Evolutionary conservation across 805 yeast genomes (phyloP), one percentile per base, ranked within the genome.

Genomic region (Isabelozyma rhagii): DNA sequence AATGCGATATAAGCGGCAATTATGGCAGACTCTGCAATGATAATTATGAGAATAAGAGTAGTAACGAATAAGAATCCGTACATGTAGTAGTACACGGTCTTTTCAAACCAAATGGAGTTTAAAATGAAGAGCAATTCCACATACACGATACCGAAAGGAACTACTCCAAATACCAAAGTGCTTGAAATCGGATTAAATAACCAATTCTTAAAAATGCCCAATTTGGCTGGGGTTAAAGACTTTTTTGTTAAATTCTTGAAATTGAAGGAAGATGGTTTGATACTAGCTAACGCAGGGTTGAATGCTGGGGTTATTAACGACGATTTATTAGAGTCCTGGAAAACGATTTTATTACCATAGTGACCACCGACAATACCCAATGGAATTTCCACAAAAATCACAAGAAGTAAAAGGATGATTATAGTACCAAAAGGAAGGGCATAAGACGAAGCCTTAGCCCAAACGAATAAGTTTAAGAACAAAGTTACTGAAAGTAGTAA

Each of bases 391-490:
- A 87, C 64, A 11, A 85, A 58, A 41, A 85, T 73, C 64, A 88
- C 85, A 46, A 84, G 65, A 8, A 77, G 54, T n/a, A 87, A 63
- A 41, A 89, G 64, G 1, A 81, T 76, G 7, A 86, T 66, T 17
- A 89, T 77, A 0, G 96, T 85, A 5, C 89, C 86, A 56, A 89
- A 85, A 11, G 96, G 96, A 42, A 89, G 71, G 0, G 93, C 91
- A 45, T 79, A 73, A 0, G 94, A 83, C 0, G 94, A 83, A 53
- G 84, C 85, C 56, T 83, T 78, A 2, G 85, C 85, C 89, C 92
- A 87, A 8, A 87, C 83, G 49, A 90, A 78, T 51, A 81, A 69
- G 63, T 89, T 90, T 51, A 87, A 67, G 21, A 81, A 61, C 21
- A 86, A 63, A 0, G 85, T 71, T 2, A 81, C 71, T 0, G 77